These are phyloP conservation scores for Rhodomyrtus tomentosa DNA, from an alignment of 345 rosid species.

Conservation along the genomic window DNA sequence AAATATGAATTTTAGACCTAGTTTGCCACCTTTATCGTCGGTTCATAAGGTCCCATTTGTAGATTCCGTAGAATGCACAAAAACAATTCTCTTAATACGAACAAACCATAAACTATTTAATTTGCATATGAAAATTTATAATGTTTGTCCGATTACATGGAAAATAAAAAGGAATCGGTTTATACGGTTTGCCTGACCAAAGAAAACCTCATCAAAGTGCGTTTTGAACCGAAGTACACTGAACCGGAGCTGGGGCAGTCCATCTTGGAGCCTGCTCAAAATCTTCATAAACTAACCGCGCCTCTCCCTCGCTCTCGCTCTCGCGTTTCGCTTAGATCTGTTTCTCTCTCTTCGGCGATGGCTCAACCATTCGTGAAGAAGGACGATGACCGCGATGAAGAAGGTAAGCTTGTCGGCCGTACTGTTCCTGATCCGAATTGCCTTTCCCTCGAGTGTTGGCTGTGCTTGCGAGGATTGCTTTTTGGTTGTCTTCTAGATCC, in stretches of 20 bases:
- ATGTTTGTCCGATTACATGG: no score
- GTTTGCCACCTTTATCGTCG: no score
- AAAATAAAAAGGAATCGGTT: neutral
- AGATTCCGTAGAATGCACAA: no score
- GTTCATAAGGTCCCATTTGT: no score
- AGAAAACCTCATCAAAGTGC: neutral
- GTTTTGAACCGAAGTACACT: neutral
- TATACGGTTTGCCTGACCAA: neutral
- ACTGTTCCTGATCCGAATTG: neutral
- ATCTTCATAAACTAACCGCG: neutral
- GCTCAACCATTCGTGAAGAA: slow-evolving; percentile 95
- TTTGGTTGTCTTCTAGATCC: neutral
- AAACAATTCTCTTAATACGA: no score
- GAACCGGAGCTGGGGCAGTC: neutral
- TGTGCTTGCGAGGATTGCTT: neutral
- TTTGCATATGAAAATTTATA: no score
- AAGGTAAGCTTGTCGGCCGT: slow-evolving; percentile 34
- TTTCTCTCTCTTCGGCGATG: slow-evolving; percentile 23
- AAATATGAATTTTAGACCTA: no score
- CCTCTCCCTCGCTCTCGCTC: neutral
- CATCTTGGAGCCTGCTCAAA: neutral
- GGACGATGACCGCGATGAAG: slow-evolving; percentile 95
- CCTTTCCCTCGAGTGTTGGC: neutral
- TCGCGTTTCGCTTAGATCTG: neutral
- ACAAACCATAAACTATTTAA: neutral